Base-by-base conservation (phyloP, 1,284 basidiomycete genomes). In the Moesziomyces globuligerus region DNA sequence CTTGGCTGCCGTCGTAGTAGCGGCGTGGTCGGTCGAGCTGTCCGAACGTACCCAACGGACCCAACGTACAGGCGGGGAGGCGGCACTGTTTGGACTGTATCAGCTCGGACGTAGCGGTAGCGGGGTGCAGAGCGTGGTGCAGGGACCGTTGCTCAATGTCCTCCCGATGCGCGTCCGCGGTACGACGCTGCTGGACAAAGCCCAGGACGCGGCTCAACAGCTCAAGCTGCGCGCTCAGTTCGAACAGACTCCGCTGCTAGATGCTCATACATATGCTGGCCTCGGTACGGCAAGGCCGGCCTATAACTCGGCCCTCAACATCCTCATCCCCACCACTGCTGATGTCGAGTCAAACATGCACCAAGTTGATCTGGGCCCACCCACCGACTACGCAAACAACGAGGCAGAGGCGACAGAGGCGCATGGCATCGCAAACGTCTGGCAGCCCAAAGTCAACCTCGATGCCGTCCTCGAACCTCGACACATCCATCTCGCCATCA, bases 41-140 rank as follows among this genome's bases (percentile, higher is more conserved):
- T 55, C 47, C 4, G 47, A 55, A 24, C 38, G 32, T 1, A n/a
- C n/a, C n/a, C n/a, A n/a, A n/a, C n/a, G n/a, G n/a, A n/a, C n/a
- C n/a, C n/a, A n/a, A n/a, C n/a, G n/a, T n/a, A n/a, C n/a, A n/a
- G n/a, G n/a, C n/a, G n/a, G n/a, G n/a, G n/a, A n/a, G n/a, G 55
- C 54, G 11, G 64, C 71, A 0, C 37, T 71, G 32, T 72, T 80
- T 42, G 74, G 73, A 3, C 25, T 80, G 41, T 72, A 64, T 38
- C 76, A 75, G 18, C 54, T 64, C 10, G 78, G 69, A 6, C 69
- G 78, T n/a, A n/a, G n/a, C n/a, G n/a, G n/a, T n/a, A n/a, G n/a
- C n/a, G n/a, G n/a, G n/a, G n/a, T n/a, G n/a, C n/a, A n/a, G n/a
- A n/a, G n/a, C n/a, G n/a, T n/a, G n/a, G 56, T 71, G 8, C 72